Percentiles rank a stretch among this genome's conserved stretches.
These are phyloP conservation scores for Grifola frondosa DNA, from an alignment of 1,284 basidiomycete genomes.

Conservation along the genomic window DNA sequence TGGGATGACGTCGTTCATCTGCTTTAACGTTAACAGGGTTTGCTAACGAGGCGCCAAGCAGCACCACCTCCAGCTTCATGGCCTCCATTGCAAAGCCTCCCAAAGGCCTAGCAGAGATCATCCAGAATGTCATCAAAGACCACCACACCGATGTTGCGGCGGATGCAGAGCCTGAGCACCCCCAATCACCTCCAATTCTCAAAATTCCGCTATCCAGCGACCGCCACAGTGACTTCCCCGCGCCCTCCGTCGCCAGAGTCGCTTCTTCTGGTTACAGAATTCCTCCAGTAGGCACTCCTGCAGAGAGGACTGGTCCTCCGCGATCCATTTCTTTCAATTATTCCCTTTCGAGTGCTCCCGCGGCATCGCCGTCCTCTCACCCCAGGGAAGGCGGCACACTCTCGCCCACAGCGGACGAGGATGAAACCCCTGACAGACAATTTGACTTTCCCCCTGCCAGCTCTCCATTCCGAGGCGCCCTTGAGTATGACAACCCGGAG, in stretches of 20 bases:
- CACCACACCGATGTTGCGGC: conserved; percentile 5
- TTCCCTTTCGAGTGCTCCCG: conserved; percentile 39
- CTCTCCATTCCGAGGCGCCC: conserved; percentile 58
- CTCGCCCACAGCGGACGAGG: conserved; percentile 17
- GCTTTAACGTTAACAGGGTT: too few relatives aligned
- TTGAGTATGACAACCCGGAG: conserved; percentile 46
- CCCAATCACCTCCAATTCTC: conserved; percentile 11
- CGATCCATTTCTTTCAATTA: conserved; percentile 68
- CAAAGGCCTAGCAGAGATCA: conserved; percentile 21
- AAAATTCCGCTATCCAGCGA: not conserved
- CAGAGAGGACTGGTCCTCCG: conserved; percentile 69
- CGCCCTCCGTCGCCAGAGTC: conserved; percentile 7
- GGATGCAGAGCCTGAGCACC: conserved; percentile 16
- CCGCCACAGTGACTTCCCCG: not conserved
- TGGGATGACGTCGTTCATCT: too few relatives aligned
- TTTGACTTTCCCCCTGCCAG: conserved; percentile 31
- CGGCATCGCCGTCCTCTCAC: conserved; percentile 30
- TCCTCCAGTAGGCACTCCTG: conserved; percentile 46
- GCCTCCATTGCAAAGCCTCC: conserved; percentile 27
- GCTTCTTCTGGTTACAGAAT: conserved; percentile 9
- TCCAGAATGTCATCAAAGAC: conserved; percentile 20
- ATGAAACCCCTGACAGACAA: conserved; percentile 33
- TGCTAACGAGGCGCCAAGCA: too few relatives aligned
- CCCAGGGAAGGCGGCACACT: conserved; percentile 24
- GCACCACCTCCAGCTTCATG: conserved; percentile 13